Evolutionary conservation across 257 asterid genomes (phyloP).

Genomic region (Petunia axillaris): DNA sequence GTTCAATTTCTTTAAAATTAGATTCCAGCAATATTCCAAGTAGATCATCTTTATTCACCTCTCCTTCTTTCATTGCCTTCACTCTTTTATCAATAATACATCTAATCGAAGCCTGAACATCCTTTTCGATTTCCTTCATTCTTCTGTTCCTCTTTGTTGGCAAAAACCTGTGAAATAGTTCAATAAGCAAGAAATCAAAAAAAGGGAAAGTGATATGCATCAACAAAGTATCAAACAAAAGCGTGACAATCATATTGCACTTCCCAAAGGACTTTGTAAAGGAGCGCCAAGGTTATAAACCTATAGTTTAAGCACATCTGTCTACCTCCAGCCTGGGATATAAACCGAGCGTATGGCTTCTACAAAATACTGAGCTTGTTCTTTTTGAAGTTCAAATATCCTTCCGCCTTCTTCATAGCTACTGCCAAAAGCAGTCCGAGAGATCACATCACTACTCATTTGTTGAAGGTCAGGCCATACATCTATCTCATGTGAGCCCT

Average conservation of each 20-base stretch:
- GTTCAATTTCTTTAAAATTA: no score
- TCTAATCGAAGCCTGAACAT: constrained; percentile 29
- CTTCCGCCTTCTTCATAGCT: constrained; percentile 54
- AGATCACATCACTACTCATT: constrained; percentile 43
- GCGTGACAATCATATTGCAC: no score
- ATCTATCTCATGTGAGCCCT: constrained; percentile 1
- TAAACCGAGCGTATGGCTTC: not conserved
- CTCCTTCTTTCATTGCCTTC: constrained; percentile 13
- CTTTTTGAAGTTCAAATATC: constrained; percentile 45
- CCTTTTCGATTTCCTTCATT: not conserved
- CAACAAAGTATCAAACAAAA: no score
- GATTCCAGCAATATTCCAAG: no score
- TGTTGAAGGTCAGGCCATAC: constrained; percentile 51
- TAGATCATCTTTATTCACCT: no score
- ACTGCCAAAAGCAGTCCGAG: constrained; percentile 60
- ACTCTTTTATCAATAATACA: constrained; percentile 39
- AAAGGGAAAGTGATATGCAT: no score
- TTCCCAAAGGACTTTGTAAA: no score
- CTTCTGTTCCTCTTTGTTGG: constrained; percentile 47
- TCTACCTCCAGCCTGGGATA: constrained; percentile 32
- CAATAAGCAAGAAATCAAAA: no score
- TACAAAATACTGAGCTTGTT: not conserved
- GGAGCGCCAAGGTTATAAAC: no score
- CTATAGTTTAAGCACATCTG: not conserved
- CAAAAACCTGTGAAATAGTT: constrained; percentile 32